phyloP scores from a whole-genome alignment of 2,329 filamentous ascomycete genomes.

The Lizonia empirigonia region DNA sequence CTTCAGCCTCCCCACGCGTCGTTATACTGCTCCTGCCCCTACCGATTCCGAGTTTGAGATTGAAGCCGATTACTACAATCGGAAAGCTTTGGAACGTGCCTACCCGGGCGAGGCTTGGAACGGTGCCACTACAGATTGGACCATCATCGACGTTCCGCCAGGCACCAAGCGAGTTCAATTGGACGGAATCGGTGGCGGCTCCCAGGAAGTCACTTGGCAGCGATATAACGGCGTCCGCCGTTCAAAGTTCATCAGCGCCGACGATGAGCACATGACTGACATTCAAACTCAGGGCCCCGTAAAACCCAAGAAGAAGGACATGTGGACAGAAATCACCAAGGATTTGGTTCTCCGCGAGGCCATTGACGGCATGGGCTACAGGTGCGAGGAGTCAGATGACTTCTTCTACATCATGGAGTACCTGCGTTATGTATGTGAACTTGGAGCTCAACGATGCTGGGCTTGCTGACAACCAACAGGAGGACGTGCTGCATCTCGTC shows the following conservation, averaged over 20 bases:
- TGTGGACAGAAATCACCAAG: slow-evolving; percentile 98
- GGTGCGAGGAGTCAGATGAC: slow-evolving; percentile 85
- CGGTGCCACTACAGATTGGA: slow-evolving; percentile 77
- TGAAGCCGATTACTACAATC: slow-evolving; percentile 67
- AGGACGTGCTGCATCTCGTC: slow-evolving; percentile 84
- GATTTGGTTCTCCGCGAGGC: slow-evolving; percentile 87
- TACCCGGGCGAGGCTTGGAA: slow-evolving; percentile 75
- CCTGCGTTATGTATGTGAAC: slow-evolving; percentile 75
- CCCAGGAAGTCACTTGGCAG: slow-evolving; percentile 78
- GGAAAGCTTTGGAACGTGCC: slow-evolving; percentile 71
- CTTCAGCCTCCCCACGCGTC: slow-evolving; percentile 53
- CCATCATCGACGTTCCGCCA: slow-evolving; percentile 81
- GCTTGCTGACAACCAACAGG: slow-evolving; percentile 57
- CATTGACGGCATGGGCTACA: slow-evolving; percentile 81
- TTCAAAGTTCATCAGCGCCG: slow-evolving; percentile 75
- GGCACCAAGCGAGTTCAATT: slow-evolving; percentile 82
- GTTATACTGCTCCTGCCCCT: slow-evolving; percentile 30
- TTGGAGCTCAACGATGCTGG: too few relatives aligned
- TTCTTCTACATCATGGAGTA: slow-evolving; percentile 96
- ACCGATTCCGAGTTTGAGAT: slow-evolving; percentile 56
- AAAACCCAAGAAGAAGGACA: slow-evolving; percentile 54
- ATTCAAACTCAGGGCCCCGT: slow-evolving; percentile 45
- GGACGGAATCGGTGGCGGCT: slow-evolving; percentile 77
- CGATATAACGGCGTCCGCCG: slow-evolving; percentile 78
- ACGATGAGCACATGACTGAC: slow-evolving; percentile 56